phyloP scores from a whole-genome alignment of 768 basidiomycete genomes.

The Auricularia sp. region DNA sequence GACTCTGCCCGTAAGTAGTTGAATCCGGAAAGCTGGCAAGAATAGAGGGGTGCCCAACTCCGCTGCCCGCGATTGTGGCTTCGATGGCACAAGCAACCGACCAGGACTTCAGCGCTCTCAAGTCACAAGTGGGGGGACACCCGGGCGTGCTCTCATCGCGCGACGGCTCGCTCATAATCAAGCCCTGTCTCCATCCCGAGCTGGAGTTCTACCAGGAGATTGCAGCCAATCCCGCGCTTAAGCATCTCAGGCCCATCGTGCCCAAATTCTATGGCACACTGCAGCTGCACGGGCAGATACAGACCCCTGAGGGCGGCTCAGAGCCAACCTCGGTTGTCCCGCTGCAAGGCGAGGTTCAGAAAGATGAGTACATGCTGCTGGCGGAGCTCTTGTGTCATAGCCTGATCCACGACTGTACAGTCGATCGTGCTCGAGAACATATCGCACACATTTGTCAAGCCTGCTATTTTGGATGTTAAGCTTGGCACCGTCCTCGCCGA shows the following conservation, averaged over 20 bases:
- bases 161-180: conserved; percentile 72
- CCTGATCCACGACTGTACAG: conserved; percentile 25
- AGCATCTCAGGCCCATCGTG: conserved; percentile 35
- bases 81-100: not conserved
- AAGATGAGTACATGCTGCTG: conserved; percentile 33
- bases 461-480: conserved; percentile 87
- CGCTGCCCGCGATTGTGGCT: too few species aligned
- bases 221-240: conserved; percentile 21
- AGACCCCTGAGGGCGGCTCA: conserved; percentile 15
- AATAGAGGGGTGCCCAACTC: too few species aligned
- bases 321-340: conserved; percentile 14
- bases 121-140: conserved; percentile 74
- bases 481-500: conserved; percentile 87
- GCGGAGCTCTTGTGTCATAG: not conserved
- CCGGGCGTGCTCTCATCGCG: conserved; percentile 58
- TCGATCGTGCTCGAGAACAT: conserved; percentile 83
- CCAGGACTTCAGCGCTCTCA: not conserved
- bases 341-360: conserved; percentile 22
- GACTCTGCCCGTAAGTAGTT: too few species aligned
- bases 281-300: conserved; percentile 52
- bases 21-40: too few species aligned
- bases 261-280: conserved; percentile 77
- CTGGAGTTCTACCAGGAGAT: conserved; percentile 59
- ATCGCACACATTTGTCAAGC: conserved; percentile 57
- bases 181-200: conserved; percentile 57